Evolutionary conservation across 495 filamentous ascomycete genomes (phyloP), one percentile per base, ranked within the genome.

Genomic region (Echria macrotheca): DNA sequence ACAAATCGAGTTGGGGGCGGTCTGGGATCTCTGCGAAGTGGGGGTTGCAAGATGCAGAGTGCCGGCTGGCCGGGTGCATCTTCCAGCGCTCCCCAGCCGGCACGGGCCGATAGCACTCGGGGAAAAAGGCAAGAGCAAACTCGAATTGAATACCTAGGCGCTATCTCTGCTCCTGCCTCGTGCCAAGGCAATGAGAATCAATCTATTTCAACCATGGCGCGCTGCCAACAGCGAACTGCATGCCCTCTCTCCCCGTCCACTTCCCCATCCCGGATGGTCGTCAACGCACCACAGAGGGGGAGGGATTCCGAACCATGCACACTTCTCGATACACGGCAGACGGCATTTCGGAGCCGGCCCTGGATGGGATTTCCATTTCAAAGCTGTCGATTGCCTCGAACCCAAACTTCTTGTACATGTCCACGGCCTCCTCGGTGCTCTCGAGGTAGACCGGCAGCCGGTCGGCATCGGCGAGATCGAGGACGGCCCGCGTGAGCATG

Each of bases 371-470:
- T 24, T 18, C n/a, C 55, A 68, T 66, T 35, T 60, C 54, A 37
- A 68, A 61, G 6, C 19, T 19, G 32, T 66, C 64, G 0, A 68
- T 44, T 0, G 9, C 44, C 25, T 44, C 45, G 42, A 73, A 77
- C 29, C 74, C 72, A 2, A 69, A 44, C 44, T 54, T 61, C 24
- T 60, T 57, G 47, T 77, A 77, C 52, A 74, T 53, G 7, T 60
- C 44, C 4, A 65, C 61, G 0, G 72, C 72, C 1, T 63, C 26
- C n/a, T 61, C 55, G 23, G 72, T 66, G 14, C 65, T 70, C 35
- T 76, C 72, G 4, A 76, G 57, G 44, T 75, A 73, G 8, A 72
- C 57, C 0, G 66, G 54, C 32, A 74, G 26, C 5, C 52, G 48
- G 5, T 72, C 68, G 21, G 44, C 52, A 10, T 63, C 59, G 0